Percentiles rank a stretch among this genome's conserved stretches.
Conservation (phyloP, 2,329 filamentous ascomycete species). For the Clonostachys rosea region DNA sequence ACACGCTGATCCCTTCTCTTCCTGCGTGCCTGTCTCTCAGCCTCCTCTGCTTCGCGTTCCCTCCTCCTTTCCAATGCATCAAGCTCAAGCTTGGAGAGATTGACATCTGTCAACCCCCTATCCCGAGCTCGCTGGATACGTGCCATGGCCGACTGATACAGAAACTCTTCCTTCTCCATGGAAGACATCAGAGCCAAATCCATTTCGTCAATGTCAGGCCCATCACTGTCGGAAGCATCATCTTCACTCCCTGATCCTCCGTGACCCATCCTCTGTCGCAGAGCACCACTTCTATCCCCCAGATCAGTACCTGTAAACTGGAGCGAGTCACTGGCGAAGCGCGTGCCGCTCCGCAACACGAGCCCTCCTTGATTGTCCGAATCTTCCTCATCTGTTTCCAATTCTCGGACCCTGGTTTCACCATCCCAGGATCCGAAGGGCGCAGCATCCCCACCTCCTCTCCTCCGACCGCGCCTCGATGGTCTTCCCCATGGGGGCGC, state of each 20-base stretch:
- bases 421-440: slow-evolving; percentile 26
- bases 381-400: slow-evolving; percentile 57
- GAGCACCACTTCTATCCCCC: slow-evolving; percentile 25
- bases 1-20: slow-evolving; percentile 41
- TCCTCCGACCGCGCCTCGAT: slow-evolving; percentile 80
- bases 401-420: slow-evolving; percentile 55
- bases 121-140: slow-evolving; percentile 76
- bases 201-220: slow-evolving; percentile 17
- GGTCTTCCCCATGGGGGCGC: slow-evolving; percentile 99
- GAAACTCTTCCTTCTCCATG: slow-evolving; percentile 65
- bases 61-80: slow-evolving; percentile 69
- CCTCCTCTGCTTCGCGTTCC: slow-evolving; percentile 50
- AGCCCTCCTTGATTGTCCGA: slow-evolving; percentile 50
- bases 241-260: slow-evolving; percentile 29
- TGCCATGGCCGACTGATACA: slow-evolving; percentile 74
- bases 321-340: slow-evolving; percentile 56
- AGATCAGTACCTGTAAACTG: slow-evolving; percentile 57
- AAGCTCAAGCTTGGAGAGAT: slow-evolving; percentile 74
- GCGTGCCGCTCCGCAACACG: slow-evolving; percentile 35
- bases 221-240: slow-evolving; percentile 15
- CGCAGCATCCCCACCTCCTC: slow-evolving; percentile 43
- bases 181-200: slow-evolving; percentile 49
- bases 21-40: slow-evolving; percentile 25
- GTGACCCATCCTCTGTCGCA: slow-evolving; percentile 2
- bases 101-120: slow-evolving; percentile 73